phyloP scores from a whole-genome alignment of 2,329 filamentous ascomycete species.

The Venturia asperata region DNA sequence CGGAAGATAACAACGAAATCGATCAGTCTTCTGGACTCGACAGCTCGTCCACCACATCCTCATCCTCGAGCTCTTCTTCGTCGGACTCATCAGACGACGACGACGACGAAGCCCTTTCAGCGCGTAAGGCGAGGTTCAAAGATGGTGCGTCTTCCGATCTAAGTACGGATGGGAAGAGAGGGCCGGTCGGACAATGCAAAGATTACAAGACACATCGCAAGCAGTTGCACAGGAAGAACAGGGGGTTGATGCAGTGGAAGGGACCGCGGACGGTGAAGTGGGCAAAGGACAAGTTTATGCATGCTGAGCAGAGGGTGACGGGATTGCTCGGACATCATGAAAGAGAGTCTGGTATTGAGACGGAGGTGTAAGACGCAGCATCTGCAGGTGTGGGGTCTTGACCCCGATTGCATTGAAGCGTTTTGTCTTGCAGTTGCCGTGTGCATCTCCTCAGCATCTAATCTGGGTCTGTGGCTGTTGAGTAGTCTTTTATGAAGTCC shows the following conservation, averaged over 20 bases:
- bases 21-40: slow-evolving; percentile 26
- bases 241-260: slow-evolving; percentile 69
- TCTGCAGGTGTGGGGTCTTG: too few relatives aligned
- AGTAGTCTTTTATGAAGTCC: too few relatives aligned
- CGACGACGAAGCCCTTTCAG: slow-evolving; percentile 24
- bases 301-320: slow-evolving; percentile 40
- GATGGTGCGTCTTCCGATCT: slow-evolving; percentile 25
- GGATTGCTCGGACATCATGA: slow-evolving; percentile 52
- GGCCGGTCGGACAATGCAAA: slow-evolving; percentile 44
- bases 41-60: neutral
- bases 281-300: slow-evolving; percentile 52
- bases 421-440: too few relatives aligned
- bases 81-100: slow-evolving; percentile 26
- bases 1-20: slow-evolving; percentile 48
- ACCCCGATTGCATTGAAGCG: neutral
- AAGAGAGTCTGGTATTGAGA: slow-evolving; percentile 56
- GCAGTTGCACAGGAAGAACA: slow-evolving; percentile 57
- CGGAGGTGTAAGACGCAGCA: slow-evolving; percentile 42
- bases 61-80: slow-evolving; percentile 9
- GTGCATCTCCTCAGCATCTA: neutral
- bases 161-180: slow-evolving; percentile 37
- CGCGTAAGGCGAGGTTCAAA: slow-evolving; percentile 23
- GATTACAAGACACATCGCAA: slow-evolving; percentile 56
- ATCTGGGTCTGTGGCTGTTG: neutral
- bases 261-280: slow-evolving; percentile 48